A percentile compares a stretch with the other conserved stretches of the same genome.
Evolutionary conservation across 495 filamentous ascomycete species (phyloP).

Genomic region (Neurospora sublineolata): DNA sequence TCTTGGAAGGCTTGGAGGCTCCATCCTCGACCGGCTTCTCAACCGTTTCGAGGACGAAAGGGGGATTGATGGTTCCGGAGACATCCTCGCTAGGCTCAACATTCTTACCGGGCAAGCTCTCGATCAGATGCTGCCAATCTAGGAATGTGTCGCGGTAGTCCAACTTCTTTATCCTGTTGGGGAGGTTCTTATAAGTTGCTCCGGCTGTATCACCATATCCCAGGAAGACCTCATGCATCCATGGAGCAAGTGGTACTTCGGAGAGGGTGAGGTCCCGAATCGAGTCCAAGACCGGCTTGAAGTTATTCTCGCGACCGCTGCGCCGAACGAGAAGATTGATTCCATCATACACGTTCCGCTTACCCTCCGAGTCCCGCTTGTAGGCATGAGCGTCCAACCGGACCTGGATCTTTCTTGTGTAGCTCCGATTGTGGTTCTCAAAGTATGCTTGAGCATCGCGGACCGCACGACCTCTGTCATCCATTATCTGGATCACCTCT

Average conservation of each 20-base stretch:
- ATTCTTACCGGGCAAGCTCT: conserved; percentile 73
- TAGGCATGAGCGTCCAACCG: conserved; percentile 72
- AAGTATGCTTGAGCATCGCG: conserved; percentile 43
- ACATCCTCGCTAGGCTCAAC: conserved; percentile 65
- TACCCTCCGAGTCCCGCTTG: conserved; percentile 67
- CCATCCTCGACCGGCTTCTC: conserved; percentile 36
- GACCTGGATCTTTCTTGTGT: conserved; percentile 60
- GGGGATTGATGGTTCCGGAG: conserved; percentile 67
- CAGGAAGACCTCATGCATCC: conserved; percentile 94
- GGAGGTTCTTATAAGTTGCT: conserved; percentile 72
- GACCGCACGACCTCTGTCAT: conserved; percentile 72
- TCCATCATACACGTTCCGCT: conserved; percentile 66
- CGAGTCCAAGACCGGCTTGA: conserved; percentile 85
- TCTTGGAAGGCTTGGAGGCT: conserved; percentile 52
- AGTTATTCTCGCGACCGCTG: conserved; percentile 89
- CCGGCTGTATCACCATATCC: conserved; percentile 87
- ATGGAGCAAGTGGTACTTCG: conserved; percentile 74
- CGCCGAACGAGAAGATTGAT: conserved; percentile 83
- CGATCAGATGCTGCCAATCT: conserved; percentile 87
- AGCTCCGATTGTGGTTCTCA: conserved; percentile 31
- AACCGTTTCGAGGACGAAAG: conserved; percentile 65
- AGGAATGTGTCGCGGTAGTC: conserved; percentile 93
- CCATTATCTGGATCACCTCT: conserved; percentile 75
- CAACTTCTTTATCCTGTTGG: conserved; percentile 63
- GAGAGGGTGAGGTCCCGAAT: conserved; percentile 79